phyloP scores from a whole-genome alignment of 164 flowering plant species.

The Tetrastigma voinierianum region DNA sequence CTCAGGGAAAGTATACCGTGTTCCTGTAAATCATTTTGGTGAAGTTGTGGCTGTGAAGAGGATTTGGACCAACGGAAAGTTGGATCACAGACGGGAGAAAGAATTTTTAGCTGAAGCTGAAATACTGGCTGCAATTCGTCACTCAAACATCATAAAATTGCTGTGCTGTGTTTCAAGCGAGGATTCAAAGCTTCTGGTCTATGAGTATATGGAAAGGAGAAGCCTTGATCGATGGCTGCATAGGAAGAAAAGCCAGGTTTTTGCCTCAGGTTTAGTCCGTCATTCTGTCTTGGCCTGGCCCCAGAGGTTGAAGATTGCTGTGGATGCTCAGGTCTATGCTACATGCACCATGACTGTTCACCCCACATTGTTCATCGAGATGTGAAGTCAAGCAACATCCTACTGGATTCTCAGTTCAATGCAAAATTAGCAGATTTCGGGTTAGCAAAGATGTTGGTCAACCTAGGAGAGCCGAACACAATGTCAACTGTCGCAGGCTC shows the following conservation, averaged over 20 bases:
- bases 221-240: constrained; percentile 72
- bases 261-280: constrained; percentile 3
- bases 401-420: constrained; percentile 58
- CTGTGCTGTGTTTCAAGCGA: constrained; percentile 56
- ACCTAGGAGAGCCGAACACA: constrained; percentile 35
- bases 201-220: constrained; percentile 61
- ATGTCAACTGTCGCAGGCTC: constrained; percentile 61
- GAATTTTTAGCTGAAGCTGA: constrained; percentile 60
- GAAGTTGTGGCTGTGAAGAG: constrained; percentile 61
- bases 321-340: constrained; percentile 69
- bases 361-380: constrained; percentile 73
- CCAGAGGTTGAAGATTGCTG: constrained; percentile 52
- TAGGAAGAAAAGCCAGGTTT: constrained; percentile 8
- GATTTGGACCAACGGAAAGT: constrained; percentile 40
- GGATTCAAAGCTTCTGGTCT: constrained; percentile 59
- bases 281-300: constrained; percentile 55
- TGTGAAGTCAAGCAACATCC: constrained; percentile 72
- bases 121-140: constrained; percentile 54
- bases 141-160: constrained; percentile 62
- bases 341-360: constrained; percentile 69
- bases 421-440: constrained; percentile 84
- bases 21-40: constrained; percentile 20
- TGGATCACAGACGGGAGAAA: constrained; percentile 47
- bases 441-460: constrained; percentile 49
- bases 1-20: constrained; percentile 60